Evolutionary conservation across 441 rosid genomes (phyloP), one percentile per base, ranked within the genome.

Genomic region (Raphanus hybrid): DNA sequence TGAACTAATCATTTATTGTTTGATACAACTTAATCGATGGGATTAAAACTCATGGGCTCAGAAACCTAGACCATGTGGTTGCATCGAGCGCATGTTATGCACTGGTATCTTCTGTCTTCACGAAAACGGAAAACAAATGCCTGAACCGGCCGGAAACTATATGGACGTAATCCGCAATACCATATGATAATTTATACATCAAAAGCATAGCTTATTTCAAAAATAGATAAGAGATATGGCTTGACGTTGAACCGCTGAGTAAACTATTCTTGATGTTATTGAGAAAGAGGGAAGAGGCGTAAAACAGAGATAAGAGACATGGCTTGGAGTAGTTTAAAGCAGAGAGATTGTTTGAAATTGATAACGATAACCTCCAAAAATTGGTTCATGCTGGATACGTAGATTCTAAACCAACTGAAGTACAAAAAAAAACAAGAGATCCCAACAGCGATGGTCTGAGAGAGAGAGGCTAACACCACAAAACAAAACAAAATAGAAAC

Each of bases 401-500:
- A 60, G 70, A 67, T 74, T 55, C 75, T 73, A 50, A 73, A 74
- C 50, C 73, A 59, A 54, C 58, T 15, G 9, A 54, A 52, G 57
- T 52, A 2, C 12, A 45, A 45, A 45, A 45, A 54, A 54, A 50
- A 74, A 66, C 27, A 79, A 41, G 35, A 69, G 18, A 74, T 20
- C 43, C 60, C 64, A 76, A 67, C 65, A 4, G 20, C 57, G 20
- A 52, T 52, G 57, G 15, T 52, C 57, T 52, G 57, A 52, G 57
- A 52, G 9, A 48, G 20, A 50, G 73, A 69, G 72, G 77, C 65
- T 52, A 59, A 27, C 58, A 61, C 34, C 34, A 29, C 34, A 29
- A 29, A 29, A 29, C 74, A 76, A 82, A 76, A 66, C 69, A 71
- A 77, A 60, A 66, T 12, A 11, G 52, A 45, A 14, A 50, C 14